Evolutionary conservation across 257 asterid species (phyloP).

Genomic region (Primulina tabacum): DNA sequence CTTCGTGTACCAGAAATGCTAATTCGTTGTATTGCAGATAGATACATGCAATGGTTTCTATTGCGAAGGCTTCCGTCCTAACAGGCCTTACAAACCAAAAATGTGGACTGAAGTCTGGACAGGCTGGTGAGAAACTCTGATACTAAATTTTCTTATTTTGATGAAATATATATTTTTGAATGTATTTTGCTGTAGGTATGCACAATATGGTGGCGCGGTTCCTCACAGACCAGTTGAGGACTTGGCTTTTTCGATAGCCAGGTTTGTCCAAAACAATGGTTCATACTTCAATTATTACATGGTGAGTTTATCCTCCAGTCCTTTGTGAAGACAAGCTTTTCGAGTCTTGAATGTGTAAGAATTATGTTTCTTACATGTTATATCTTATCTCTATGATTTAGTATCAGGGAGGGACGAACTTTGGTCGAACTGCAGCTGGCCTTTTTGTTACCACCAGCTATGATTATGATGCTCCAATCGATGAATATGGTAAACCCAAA

Average conservation of each 20-base stretch:
- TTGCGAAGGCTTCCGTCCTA: slow-evolving; percentile 73
- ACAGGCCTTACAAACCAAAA: slow-evolving; percentile 76
- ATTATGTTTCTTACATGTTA: neutral
- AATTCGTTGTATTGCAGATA: slow-evolving; percentile 43
- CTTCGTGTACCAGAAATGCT: neutral
- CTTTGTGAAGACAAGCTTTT: neutral
- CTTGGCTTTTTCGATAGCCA: slow-evolving; percentile 82
- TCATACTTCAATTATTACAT: slow-evolving; percentile 91
- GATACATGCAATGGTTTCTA: slow-evolving; percentile 92
- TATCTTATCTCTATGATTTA: slow-evolving; percentile 29
- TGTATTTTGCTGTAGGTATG: slow-evolving; percentile 43
- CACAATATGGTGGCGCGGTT: slow-evolving; percentile 70
- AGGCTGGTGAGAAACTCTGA: slow-evolving; percentile 60
- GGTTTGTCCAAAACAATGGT: slow-evolving; percentile 84
- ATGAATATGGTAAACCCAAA: slow-evolving; percentile 70
- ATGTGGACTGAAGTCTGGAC: slow-evolving; percentile 97
- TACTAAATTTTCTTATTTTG: neutral
- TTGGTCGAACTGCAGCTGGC: slow-evolving; percentile 77
- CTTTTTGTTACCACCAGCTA: slow-evolving; percentile 85
- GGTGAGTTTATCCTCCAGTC: slow-evolving; percentile 40
- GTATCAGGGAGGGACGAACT: slow-evolving; percentile 95
- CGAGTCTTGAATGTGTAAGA: neutral
- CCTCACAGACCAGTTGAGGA: slow-evolving; percentile 87
- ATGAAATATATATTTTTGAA: neutral
- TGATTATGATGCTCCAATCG: slow-evolving; percentile 87